A percentile compares a stretch with the other conserved stretches of the same genome.
Evolutionary conservation across 805 yeast genomes (phyloP).

Genomic region (Torulaspora gathmanii): DNA sequence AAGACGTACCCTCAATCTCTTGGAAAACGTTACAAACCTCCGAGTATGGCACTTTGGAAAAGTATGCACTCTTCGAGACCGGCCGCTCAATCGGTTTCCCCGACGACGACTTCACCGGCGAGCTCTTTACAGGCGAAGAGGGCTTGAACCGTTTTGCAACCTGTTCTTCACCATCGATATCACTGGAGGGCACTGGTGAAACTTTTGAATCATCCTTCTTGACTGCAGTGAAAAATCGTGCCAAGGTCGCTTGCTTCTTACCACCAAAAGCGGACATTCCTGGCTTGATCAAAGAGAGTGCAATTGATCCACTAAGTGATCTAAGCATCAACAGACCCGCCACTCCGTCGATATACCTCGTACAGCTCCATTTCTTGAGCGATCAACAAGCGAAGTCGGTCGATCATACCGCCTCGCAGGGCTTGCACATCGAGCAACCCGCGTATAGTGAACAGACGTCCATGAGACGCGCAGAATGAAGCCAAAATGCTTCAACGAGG

Average conservation of each 20-base stretch:
- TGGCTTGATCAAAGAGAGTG: not conserved
- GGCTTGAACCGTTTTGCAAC: constrained; percentile 10
- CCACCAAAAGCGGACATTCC: constrained; percentile 10
- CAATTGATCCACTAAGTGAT: not conserved
- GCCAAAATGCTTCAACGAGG: not conserved
- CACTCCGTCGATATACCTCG: not conserved
- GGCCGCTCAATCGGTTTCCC: not conserved
- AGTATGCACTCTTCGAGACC: not conserved
- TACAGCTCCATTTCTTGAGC: not conserved
- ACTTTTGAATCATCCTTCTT: constrained; percentile 13
- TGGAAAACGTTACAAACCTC: constrained; percentile 62
- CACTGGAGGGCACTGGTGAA: not conserved
- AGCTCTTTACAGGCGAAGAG: constrained; percentile 2
- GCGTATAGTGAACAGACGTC: not conserved
- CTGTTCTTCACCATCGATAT: not conserved
- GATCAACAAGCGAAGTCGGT: not conserved
- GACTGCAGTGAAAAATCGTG: constrained; percentile 30
- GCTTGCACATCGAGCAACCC: constrained; percentile 2
- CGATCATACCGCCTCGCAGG: constrained; percentile 4
- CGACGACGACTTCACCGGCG: constrained; percentile 1
- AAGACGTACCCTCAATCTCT: constrained; percentile 71
- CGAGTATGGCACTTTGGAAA: constrained; percentile 34
- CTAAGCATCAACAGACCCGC: constrained; percentile 4
- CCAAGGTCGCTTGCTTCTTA: constrained; percentile 32
- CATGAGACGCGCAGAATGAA: not conserved